Evolutionary conservation across 2,329 filamentous ascomycete genomes (phyloP).

Genomic region (Lachnellula hyalina): DNA sequence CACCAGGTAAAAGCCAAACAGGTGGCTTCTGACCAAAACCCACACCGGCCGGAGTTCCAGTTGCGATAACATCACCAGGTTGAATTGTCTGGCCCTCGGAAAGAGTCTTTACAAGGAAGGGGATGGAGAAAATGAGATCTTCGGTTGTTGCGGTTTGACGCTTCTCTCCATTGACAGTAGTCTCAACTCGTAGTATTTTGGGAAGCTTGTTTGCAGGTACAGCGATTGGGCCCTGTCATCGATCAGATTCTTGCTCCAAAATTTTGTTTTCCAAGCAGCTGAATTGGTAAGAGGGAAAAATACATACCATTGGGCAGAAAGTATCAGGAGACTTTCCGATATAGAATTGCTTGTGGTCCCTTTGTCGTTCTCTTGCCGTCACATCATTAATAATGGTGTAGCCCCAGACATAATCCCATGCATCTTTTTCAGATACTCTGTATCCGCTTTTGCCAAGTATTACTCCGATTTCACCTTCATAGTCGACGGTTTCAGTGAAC

Average conservation of each 20-base stretch:
- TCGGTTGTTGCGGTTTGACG: slow-evolving; percentile 44
- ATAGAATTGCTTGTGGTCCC: slow-evolving; percentile 58
- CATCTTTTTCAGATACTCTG: slow-evolving; percentile 22
- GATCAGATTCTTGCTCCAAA: not conserved
- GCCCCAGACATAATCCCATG: slow-evolving; percentile 23
- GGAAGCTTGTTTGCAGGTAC: slow-evolving; percentile 43
- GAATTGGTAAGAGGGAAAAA: too few relatives aligned
- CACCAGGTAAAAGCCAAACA: slow-evolving; percentile 37
- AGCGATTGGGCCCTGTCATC: slow-evolving; percentile 42
- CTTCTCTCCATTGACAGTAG: slow-evolving; percentile 45
- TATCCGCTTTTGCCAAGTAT: slow-evolving; percentile 50
- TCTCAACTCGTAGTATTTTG: slow-evolving; percentile 35
- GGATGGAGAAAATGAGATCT: slow-evolving; percentile 46
- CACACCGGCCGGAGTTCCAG: slow-evolving; percentile 44
- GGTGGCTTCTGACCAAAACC: slow-evolving; percentile 42
- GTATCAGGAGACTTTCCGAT: slow-evolving; percentile 52
- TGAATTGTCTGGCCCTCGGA: slow-evolving; percentile 46
- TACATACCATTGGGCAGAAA: slow-evolving; percentile 47
- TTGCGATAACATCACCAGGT: slow-evolving; percentile 46
- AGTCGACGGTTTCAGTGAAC: slow-evolving; percentile 45
- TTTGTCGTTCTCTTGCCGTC: slow-evolving; percentile 47
- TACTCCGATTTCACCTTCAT: slow-evolving; percentile 46
- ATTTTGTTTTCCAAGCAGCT: too few relatives aligned
- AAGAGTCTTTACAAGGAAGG: slow-evolving; percentile 41
- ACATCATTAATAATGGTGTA: slow-evolving; percentile 53